Conservation (phyloP, 2,329 filamentous ascomycete species). For the Exophiala spinifera region DNA sequence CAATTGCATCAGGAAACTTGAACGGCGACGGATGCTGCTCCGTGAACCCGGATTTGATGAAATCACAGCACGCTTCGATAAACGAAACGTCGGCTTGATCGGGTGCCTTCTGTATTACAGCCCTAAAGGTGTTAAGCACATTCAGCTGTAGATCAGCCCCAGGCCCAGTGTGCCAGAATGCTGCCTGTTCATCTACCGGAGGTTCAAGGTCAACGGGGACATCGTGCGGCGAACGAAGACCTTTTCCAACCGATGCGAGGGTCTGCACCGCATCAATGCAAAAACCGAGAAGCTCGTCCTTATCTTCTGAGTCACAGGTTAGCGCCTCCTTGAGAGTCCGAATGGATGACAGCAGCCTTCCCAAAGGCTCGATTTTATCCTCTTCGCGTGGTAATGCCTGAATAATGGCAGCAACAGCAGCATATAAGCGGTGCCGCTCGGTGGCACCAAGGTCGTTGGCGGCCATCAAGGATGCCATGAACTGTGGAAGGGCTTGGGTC, state of each 20-base stretch:
- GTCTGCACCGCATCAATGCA: constrained; percentile 39
- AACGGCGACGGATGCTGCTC: constrained; percentile 42
- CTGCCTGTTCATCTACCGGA: neutral
- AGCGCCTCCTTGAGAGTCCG: constrained; percentile 31
- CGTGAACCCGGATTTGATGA: constrained; percentile 46
- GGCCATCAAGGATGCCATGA: constrained; percentile 39
- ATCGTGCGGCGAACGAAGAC: constrained; percentile 25
- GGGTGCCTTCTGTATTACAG: constrained; percentile 40
- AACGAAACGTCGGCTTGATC: constrained; percentile 36
- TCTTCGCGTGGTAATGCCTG: constrained; percentile 40
- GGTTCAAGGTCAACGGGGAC: constrained; percentile 23
- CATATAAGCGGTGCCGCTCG: constrained; percentile 35
- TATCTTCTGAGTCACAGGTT: constrained; percentile 34
- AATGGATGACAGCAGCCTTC: constrained; percentile 39
- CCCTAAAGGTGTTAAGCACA: constrained; percentile 17
- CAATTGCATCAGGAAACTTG: constrained; percentile 42
- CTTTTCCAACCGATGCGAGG: constrained; percentile 27
- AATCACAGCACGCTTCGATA: constrained; percentile 45
- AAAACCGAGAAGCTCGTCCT: constrained; percentile 36
- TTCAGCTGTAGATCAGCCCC: constrained; percentile 20
- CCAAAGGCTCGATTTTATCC: constrained; percentile 39
- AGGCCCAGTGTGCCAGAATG: constrained; percentile 25
- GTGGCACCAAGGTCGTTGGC: constrained; percentile 21
- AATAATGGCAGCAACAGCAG: constrained; percentile 45
- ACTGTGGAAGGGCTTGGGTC: constrained; percentile 41